These are phyloP conservation scores for Talaromyces sp. DNA, from an alignment of 2,329 filamentous ascomycete species.

Conservation along the genomic window DNA sequence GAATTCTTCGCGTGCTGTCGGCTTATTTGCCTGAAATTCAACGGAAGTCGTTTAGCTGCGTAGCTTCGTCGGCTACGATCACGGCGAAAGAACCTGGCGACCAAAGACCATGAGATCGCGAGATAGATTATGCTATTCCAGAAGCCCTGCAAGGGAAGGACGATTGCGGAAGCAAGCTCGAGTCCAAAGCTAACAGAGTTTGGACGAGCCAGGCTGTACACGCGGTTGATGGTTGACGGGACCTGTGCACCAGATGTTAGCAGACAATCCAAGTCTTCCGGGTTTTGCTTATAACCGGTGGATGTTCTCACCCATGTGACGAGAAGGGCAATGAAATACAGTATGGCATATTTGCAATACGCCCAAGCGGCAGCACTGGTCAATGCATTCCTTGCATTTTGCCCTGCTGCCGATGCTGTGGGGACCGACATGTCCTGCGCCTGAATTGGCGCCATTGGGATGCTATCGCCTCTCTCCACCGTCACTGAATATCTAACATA, in stretches of 20 bases:
- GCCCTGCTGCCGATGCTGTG: neutral
- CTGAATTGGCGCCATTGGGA: constrained; percentile 3
- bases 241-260: constrained; percentile 33
- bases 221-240: constrained; percentile 69
- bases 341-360: constrained; percentile 34
- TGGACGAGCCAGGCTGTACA: constrained; percentile 62
- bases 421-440: neutral
- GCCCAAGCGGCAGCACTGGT: constrained; percentile 31
- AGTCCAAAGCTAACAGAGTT: constrained; percentile 52
- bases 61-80: neutral
- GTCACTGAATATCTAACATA: constrained; percentile 23
- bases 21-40: neutral
- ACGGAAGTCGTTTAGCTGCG: neutral
- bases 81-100: constrained; percentile 35
- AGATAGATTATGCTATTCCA: constrained; percentile 80
- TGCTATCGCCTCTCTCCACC: constrained; percentile 20
- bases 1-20: neutral
- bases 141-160: constrained; percentile 75
- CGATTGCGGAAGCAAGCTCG: constrained; percentile 65
- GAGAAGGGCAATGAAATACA: constrained; percentile 37
- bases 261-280: neutral
- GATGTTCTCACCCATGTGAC: constrained; percentile 33
- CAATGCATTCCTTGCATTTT: neutral
- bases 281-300: neutral
- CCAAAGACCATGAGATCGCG: constrained; percentile 62